Percentiles rank a stretch among this genome's conserved stretches.
phyloP scores from a whole-genome alignment of 2,329 filamentous ascomycete species.

The Trichothecium sympodiale region DNA sequence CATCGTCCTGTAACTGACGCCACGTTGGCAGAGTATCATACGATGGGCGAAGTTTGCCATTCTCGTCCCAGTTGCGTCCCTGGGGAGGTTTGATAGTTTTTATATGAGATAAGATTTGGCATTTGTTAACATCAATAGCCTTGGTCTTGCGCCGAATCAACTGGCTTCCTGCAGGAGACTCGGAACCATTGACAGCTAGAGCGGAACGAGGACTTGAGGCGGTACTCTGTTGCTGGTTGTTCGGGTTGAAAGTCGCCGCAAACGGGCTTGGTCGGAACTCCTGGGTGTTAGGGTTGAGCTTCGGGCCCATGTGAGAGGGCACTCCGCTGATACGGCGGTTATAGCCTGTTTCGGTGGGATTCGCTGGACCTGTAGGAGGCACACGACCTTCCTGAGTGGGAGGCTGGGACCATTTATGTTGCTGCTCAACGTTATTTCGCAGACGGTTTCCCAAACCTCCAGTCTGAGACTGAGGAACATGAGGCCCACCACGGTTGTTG shows the following conservation, averaged over 20 bases:
- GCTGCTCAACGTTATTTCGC: constrained; percentile 39
- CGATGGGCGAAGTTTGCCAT: constrained; percentile 72
- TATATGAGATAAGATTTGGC: constrained; percentile 40
- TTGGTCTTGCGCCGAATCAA: constrained; percentile 62
- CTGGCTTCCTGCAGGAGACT: constrained; percentile 23
- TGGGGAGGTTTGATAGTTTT: constrained; percentile 41
- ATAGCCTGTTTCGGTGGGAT: constrained; percentile 39
- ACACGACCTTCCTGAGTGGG: constrained; percentile 51
- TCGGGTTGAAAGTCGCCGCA: constrained; percentile 72
- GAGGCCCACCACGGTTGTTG: constrained; percentile 33
- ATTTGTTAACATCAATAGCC: constrained; percentile 61
- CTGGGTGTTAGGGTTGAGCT: constrained; percentile 54
- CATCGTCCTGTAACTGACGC: constrained; percentile 61
- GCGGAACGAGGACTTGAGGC: constrained; percentile 59
- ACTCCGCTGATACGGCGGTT: constrained; percentile 40
- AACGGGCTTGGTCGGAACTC: constrained; percentile 83
- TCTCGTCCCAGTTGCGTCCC: constrained; percentile 56
- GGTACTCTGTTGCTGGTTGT: constrained; percentile 43
- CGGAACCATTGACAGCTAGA: constrained; percentile 32
- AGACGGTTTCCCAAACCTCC: constrained; percentile 39
- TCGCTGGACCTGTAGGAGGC: constrained; percentile 64
- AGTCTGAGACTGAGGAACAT: constrained; percentile 24
- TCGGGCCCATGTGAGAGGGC: constrained; percentile 39
- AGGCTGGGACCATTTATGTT: constrained; percentile 33
- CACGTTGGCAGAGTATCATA: constrained; percentile 81